Conservation (phyloP, 2,329 filamentous ascomycete genomes). For the Colletotrichum tofieldiae region DNA sequence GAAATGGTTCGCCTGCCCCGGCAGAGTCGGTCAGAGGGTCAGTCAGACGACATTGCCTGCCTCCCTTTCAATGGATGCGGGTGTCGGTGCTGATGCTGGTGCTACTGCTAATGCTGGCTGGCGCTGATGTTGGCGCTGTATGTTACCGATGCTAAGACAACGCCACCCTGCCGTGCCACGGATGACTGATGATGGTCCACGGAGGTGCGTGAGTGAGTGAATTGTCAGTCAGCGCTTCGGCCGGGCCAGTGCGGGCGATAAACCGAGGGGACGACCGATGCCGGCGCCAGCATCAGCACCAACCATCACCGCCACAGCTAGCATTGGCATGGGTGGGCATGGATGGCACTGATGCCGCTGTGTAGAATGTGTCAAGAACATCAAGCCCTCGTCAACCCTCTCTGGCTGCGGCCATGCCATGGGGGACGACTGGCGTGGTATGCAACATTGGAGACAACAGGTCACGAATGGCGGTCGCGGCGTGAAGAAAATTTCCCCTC, state of each 20-base stretch:
- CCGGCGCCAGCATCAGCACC: constrained; percentile 13
- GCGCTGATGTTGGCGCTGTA: constrained; percentile 4
- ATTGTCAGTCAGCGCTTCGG: constrained; percentile 14
- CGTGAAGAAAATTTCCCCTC: constrained; percentile 29
- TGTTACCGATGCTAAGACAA: constrained; percentile 21
- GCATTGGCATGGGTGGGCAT: constrained; percentile 7
- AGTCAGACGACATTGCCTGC: constrained; percentile 3
- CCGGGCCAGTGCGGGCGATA: constrained; percentile 17
- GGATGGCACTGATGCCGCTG: background rate
- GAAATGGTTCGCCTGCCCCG: background rate
- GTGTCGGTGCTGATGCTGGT: background rate
- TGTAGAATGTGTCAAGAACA: constrained; percentile 11
- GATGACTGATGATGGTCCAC: constrained; percentile 12
- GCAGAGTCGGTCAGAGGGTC: background rate
- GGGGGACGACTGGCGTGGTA: background rate
- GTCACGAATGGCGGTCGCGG: constrained; percentile 13
- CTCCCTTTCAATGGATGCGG: background rate
- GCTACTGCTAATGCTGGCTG: background rate
- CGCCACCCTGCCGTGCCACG: constrained; percentile 23
- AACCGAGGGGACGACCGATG: constrained; percentile 20
- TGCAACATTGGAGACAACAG: background rate
- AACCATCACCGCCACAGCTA: background rate
- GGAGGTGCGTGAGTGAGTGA: background rate
- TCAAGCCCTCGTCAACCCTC: background rate
- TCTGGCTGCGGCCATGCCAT: constrained; percentile 1